Conservation (phyloP, 1,284 basidiomycete species). For the Mycena sp. region DNA sequence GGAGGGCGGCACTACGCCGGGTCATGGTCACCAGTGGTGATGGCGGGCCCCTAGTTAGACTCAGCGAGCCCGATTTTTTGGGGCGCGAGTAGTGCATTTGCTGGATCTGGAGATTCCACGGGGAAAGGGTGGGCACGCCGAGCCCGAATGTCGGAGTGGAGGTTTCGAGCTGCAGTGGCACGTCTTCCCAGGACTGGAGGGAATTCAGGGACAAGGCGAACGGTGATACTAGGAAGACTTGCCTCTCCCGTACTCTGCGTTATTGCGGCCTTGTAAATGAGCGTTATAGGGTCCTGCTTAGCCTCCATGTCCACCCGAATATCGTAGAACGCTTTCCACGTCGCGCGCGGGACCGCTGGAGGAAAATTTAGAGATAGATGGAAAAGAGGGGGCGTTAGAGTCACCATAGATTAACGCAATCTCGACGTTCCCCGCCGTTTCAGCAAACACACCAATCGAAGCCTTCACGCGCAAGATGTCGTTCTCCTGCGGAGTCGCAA, state of each 20-base stretch:
- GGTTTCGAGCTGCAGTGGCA: slow-evolving; percentile 42
- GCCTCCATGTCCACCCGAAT: slow-evolving; percentile 48
- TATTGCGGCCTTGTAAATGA: slow-evolving; percentile 51
- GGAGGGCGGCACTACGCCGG: not conserved
- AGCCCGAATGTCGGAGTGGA: slow-evolving; percentile 42
- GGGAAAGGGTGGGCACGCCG: slow-evolving; percentile 32
- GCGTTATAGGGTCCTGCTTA: slow-evolving; percentile 40
- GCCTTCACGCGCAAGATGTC: slow-evolving; percentile 22
- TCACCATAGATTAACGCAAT: slow-evolving; percentile 49
- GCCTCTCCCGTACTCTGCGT: slow-evolving; percentile 50
- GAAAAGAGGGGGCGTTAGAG: not conserved
- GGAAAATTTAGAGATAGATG: not conserved
- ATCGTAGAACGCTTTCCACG: slow-evolving; percentile 51
- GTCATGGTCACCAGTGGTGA: not conserved
- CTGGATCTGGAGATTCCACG: slow-evolving; percentile 34
- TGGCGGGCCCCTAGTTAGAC: not conserved
- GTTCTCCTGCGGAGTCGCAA: slow-evolving; percentile 2
- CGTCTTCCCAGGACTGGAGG: slow-evolving; percentile 39
- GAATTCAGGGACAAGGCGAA: not conserved
- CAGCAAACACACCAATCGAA: slow-evolving; percentile 36
- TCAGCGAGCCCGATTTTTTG: not conserved
- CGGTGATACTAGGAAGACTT: not conserved
- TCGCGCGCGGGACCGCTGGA: slow-evolving; percentile 45
- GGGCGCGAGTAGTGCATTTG: not conserved
- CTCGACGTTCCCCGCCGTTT: slow-evolving; percentile 35